Base-by-base conservation (phyloP, 441 rosid species). In the Kokia cookei region DNA sequence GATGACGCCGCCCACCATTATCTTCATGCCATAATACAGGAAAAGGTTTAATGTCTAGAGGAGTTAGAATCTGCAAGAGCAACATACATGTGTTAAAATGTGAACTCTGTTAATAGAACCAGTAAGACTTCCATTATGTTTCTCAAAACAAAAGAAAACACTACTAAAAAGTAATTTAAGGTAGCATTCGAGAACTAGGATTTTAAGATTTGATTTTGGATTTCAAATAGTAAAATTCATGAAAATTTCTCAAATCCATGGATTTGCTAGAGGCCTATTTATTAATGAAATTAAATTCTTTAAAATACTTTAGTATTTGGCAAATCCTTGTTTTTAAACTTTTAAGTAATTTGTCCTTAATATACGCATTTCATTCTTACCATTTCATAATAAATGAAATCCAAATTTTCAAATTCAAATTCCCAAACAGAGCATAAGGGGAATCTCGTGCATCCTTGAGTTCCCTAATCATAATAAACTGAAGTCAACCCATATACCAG, bases 1-100 rank as follows among this genome's bases (percentile, higher is more conserved):
- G 96, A 70, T 91, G 89, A 54, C 93, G 93, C 72, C 97, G 86
- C 74, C 90, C 78, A 69, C 85, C 61, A 75, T 86, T 89, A 67
- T 96, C 97, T 80, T 93, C 99, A 81, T 96, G 99, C 99, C 99
- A 96, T 57, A 91, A 78, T 11, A 79, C 74, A 48, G 98, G 99
- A 69, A 88, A 83, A 37, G 98, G 97, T 85, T 93, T 96, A 78
- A 92, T 77, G 81, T 96, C 98, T 58, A 70, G 69, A 73, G 90
- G 80, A 65, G 88, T 88, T 77, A 96, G 65, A 61, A 89, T 81
- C 99, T 96, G 87, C 83, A 89, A 81, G 63, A 51, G 64, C 35
- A 65, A 58, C 50, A 68, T 26, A 13, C 11, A 13, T 19, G 58
- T 26, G 42, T 58, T 22, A 22, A 69, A 54, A 58, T 12, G 13